Conservation (phyloP, 2,329 filamentous ascomycete species). For the Aspergillus fumigatus region DNA sequence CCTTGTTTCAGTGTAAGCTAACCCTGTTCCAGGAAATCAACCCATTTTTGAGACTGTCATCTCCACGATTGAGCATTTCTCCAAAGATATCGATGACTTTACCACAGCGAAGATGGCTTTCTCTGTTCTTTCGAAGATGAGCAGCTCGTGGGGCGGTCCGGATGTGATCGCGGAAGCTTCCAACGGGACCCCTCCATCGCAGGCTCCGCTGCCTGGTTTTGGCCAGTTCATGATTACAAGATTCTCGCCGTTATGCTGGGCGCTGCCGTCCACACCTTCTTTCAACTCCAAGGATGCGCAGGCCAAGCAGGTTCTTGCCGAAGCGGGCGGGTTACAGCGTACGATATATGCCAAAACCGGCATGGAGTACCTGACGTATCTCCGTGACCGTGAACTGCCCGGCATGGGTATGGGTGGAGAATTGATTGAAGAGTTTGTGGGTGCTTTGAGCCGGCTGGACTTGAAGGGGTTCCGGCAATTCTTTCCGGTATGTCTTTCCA, state of each 20-base stretch:
- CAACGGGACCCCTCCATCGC: constrained; percentile 28
- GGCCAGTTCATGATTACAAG: constrained; percentile 83
- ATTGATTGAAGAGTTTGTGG: constrained; percentile 45
- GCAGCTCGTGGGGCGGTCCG: constrained; percentile 82
- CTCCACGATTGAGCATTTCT: constrained; percentile 76
- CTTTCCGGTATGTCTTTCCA: constrained; percentile 38
- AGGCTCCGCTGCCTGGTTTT: constrained; percentile 70
- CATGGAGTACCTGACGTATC: constrained; percentile 62
- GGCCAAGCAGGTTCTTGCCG: constrained; percentile 78
- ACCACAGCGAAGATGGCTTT: constrained; percentile 71
- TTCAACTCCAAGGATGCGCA: constrained; percentile 88
- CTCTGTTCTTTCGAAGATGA: constrained; percentile 76
- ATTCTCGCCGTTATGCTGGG: constrained; percentile 89
- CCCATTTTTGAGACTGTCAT: constrained; percentile 84
- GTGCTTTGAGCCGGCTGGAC: constrained; percentile 42
- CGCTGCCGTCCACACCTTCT: constrained; percentile 69
- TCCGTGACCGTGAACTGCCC: constrained; percentile 42
- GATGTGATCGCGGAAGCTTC: constrained; percentile 52
- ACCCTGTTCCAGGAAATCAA: constrained; percentile 62
- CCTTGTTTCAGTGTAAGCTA: neutral
- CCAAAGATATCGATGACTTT: constrained; percentile 68
- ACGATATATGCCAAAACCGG: constrained; percentile 89
- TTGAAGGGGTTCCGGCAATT: constrained; percentile 45
- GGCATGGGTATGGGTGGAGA: constrained; percentile 45
- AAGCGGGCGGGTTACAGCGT: constrained; percentile 83